Conservation (phyloP, 495 filamentous ascomycete species). For the Talaromyces ruber region DNA sequence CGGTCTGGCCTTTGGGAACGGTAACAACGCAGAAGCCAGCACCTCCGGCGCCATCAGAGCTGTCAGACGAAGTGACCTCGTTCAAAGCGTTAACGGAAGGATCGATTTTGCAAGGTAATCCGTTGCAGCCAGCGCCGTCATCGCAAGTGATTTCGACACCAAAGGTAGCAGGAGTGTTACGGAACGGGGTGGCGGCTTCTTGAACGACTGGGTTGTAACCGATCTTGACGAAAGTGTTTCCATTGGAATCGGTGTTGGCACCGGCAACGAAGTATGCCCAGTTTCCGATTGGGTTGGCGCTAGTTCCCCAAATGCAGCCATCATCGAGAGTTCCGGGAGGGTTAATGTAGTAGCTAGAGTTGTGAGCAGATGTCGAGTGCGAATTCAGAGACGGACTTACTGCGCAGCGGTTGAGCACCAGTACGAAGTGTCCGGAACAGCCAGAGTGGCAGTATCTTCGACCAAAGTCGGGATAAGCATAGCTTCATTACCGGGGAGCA, state of each 20-base stretch:
- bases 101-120: constrained; percentile 67
- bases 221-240: constrained; percentile 66
- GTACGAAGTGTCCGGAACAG: constrained; percentile 63
- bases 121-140: constrained; percentile 56
- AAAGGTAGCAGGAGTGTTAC: constrained; percentile 50
- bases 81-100: constrained; percentile 52
- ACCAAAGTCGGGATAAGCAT: constrained; percentile 79
- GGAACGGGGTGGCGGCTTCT: constrained; percentile 46
- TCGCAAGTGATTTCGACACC: constrained; percentile 65
- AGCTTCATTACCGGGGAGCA: constrained; percentile 77
- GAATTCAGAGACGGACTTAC: constrained; percentile 30
- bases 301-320: constrained; percentile 66
- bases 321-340: constrained; percentile 53
- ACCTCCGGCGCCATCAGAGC: constrained; percentile 54
- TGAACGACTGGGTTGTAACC: constrained; percentile 76
- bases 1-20: constrained; percentile 56
- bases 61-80: constrained; percentile 43
- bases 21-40: constrained; percentile 75
- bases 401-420: constrained; percentile 70
- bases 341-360: constrained; percentile 68
- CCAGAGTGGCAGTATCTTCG: constrained; percentile 41
- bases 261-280: constrained; percentile 76
- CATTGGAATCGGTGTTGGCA: constrained; percentile 57
- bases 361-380: neutral
- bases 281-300: constrained; percentile 59